These are phyloP conservation scores for Diplodia mutila DNA, from an alignment of 2,329 filamentous ascomycete genomes.

Conservation along the genomic window DNA sequence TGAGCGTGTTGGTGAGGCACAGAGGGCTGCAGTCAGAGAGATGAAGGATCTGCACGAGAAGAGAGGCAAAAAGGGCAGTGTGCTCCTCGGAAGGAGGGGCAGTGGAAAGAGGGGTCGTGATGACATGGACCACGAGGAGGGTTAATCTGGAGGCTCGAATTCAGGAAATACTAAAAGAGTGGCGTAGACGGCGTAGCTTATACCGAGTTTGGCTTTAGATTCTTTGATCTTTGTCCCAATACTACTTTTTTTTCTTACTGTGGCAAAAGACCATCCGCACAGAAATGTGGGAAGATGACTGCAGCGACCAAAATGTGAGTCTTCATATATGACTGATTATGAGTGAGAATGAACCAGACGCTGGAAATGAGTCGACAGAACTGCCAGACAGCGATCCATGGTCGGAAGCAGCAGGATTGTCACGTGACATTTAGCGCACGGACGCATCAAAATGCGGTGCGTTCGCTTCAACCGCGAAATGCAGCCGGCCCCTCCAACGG, in stretches of 20 bases:
- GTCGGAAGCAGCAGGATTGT: not conserved
- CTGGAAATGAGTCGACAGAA: not conserved
- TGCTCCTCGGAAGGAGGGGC: slow-evolving; percentile 56
- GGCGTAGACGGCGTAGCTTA: slow-evolving; percentile 7
- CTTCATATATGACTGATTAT: too few relatives aligned
- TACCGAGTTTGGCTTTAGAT: not conserved
- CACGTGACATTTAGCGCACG: slow-evolving; percentile 16
- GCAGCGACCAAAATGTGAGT: too few relatives aligned
- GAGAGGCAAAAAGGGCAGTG: slow-evolving; percentile 55
- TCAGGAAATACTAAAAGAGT: not conserved
- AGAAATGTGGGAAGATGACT: too few relatives aligned
- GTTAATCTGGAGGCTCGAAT: slow-evolving; percentile 47
- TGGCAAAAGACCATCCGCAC: not conserved
- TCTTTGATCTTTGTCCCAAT: slow-evolving; percentile 1
- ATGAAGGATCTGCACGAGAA: slow-evolving; percentile 81
- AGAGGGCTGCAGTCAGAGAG: slow-evolving; percentile 75
- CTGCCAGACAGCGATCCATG: not conserved
- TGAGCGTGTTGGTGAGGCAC: slow-evolving; percentile 78
- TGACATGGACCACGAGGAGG: slow-evolving; percentile 77
- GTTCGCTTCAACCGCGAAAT: slow-evolving; percentile 23
- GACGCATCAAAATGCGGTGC: slow-evolving; percentile 22
- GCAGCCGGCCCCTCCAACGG: slow-evolving; percentile 25
- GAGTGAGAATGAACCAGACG: not conserved
- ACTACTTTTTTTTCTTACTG: not conserved
- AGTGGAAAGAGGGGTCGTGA: slow-evolving; percentile 58